phyloP scores from a whole-genome alignment of 2,329 filamentous ascomycete species.

The Cladorrhinum sp. region DNA sequence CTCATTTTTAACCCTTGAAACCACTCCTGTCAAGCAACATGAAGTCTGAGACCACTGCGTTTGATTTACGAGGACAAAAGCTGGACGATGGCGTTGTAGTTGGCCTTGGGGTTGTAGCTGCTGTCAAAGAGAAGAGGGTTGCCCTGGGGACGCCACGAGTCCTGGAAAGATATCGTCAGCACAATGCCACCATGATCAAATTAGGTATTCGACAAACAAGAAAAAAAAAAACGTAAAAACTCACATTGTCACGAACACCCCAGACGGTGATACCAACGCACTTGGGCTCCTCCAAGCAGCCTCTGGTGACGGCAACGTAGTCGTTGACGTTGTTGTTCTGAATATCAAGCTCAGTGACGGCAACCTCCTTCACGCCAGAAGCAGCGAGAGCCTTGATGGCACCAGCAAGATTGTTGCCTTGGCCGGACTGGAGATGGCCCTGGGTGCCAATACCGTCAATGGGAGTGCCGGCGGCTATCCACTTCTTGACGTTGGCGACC shows the following conservation, averaged over 20 bases:
- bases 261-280: conserved; percentile 67
- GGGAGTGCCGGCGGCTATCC: conserved; percentile 58
- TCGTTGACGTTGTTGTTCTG: conserved; percentile 52
- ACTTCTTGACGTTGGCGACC: conserved; percentile 59
- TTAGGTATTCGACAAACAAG: not conserved
- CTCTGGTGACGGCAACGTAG: conserved; percentile 56
- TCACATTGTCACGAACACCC: conserved; percentile 46
- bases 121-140: conserved; percentile 54
- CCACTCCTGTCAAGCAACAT: not conserved
- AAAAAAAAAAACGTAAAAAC: conserved; percentile 20
- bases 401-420: conserved; percentile 42
- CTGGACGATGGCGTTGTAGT: conserved; percentile 45
- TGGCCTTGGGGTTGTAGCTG: conserved; percentile 49
- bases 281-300: conserved; percentile 55
- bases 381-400: conserved; percentile 53
- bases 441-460: conserved; percentile 65
- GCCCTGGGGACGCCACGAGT: conserved; percentile 49
- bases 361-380: conserved; percentile 52
- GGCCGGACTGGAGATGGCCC: conserved; percentile 48
- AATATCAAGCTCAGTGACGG: conserved; percentile 68
- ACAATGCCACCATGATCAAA: no score
- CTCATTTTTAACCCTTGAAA: no score
- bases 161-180: conserved; percentile 28
- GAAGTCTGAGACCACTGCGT: no score
- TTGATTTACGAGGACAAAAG: conserved; percentile 17